Evolutionary conservation across 1,284 basidiomycete genomes (phyloP), one percentile per base, ranked within the genome.

Genomic region (Hymenochaete sp.): DNA sequence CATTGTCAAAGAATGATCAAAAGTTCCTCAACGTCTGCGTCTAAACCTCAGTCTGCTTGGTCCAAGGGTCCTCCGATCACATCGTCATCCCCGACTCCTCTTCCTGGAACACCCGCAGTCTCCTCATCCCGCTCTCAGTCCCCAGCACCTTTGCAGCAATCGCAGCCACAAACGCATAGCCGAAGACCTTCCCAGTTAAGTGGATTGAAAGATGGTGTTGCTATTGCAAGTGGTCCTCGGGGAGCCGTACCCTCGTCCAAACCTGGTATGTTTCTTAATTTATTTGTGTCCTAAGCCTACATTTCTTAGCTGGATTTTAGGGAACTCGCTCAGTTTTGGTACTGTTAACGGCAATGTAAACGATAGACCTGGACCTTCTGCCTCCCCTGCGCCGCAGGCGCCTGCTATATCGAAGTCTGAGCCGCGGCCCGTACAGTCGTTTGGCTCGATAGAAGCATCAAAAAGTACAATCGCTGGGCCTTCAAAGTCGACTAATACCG

Each of bases 11-110:
- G 83, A 85, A 88, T 88, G 84, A 88, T 81, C 83, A 88, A 82
- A 78, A 73, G 75, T 66, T 78, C 82, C 56, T 75, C 79, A 66
- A 71, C 73, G 65, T 68, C 82, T 67, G 67, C 67, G 70, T 60
- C 76, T 66, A 85, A 81, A 76, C 75, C 82, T 66, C 66, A 77
- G 72, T 86, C 82, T 67, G 84, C 84, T 72, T 88, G 85, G 85
- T 67, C 81, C 67, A 82, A 67, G 72, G 84, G 85, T 63, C 84
- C 84, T 48, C 85, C 84, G 47, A 71, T 71, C 65, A 72, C 62
- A 53, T n/a, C n/a, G n/a, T n/a, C n/a, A n/a, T n/a, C n/a, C n/a
- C n/a, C n/a, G n/a, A n/a, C n/a, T n/a, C n/a, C n/a, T n/a, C n/a
- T n/a, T 35, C 21, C 32, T 16, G 21, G 13, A 8, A 67, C 75